Evolutionary conservation across 257 asterid genomes (phyloP), one percentile per base, ranked within the genome.

Genomic region (Solanum acaule): DNA sequence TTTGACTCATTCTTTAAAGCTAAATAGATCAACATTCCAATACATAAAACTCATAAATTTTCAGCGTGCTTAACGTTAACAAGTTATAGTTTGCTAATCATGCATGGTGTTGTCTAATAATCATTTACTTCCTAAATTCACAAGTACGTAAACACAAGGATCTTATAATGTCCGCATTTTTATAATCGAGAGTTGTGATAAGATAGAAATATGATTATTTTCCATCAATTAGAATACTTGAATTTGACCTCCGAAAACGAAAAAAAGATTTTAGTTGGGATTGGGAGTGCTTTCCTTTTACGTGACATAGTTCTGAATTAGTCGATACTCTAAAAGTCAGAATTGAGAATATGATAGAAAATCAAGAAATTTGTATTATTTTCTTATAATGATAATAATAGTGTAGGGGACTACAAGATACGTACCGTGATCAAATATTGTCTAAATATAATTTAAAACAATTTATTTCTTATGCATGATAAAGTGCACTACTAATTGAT

Each of bases 191-290:
- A 33, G 6, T 25, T 5, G 1, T 67, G 4, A 25, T 12, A 10
- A 25, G 2, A 25, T 67, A 6, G 7, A 67, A 5, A 67, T 12
- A 25, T 4, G 1, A 67, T 67, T 1, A 1, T 67, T 63, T 13
- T 10, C 0, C 3, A 2, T 29, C 1, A 29, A 29, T 29, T 0
- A 70, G 2, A 6, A 70, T 3, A 29, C 1, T 70, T 9, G 22
- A 1, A 70, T 70, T 15, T 7, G 6, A 70, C 1, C 12, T 25
- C 2, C 14, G 4, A 6, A 6, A 12, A 67, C 1, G 0, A 25
- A 25, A n/a, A 65, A 65, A 12, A 12, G 2, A 5, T 5, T 67
- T 8, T 67, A 67, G 15, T 1, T 0, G 4, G 1, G 1, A 0
- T 11, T 23, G 10, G 2, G 5, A 67, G 34, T 67, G 34, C 12